Percentiles rank a stretch among this genome's conserved stretches.
Conservation (phyloP, 2,329 filamentous ascomycete species). For the Aspergillus awamori region DNA sequence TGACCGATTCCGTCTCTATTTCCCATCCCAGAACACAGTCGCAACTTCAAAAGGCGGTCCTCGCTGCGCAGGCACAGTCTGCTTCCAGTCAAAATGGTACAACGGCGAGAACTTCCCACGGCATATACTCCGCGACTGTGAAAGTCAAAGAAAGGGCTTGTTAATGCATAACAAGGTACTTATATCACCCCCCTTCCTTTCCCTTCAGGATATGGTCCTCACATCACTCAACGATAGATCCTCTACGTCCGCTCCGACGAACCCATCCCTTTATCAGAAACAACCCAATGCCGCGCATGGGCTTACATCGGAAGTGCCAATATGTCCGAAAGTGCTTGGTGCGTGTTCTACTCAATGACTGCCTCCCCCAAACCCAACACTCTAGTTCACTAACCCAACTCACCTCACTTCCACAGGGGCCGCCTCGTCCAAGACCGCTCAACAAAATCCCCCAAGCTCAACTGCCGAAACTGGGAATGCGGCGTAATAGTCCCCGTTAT, state of each 20-base stretch:
- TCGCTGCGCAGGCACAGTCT: slow-evolving; percentile 77
- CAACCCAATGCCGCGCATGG: slow-evolving; percentile 60
- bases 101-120: slow-evolving; percentile 69
- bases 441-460: slow-evolving; percentile 72
- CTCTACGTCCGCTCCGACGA: slow-evolving; percentile 37
- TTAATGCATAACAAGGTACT: slow-evolving; percentile 85
- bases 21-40: slow-evolving; percentile 75
- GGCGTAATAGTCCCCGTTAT: slow-evolving; percentile 74
- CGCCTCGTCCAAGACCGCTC: slow-evolving; percentile 70
- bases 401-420: slow-evolving; percentile 60
- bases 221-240: slow-evolving; percentile 26
- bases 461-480: slow-evolving; percentile 92
- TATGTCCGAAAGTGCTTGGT: slow-evolving; percentile 91
- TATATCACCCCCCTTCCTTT: no score
- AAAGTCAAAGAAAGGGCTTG: slow-evolving; percentile 69
- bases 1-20: slow-evolving; percentile 72
- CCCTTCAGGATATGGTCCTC: no score
- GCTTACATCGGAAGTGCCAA: slow-evolving; percentile 90
- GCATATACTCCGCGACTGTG: slow-evolving; percentile 72
- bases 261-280: slow-evolving; percentile 26
- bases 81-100: slow-evolving; percentile 74
- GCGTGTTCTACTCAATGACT: slow-evolving; percentile 39
- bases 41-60: slow-evolving; percentile 63
- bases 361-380: neutral
- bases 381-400: neutral